Evolutionary conservation across 1,139 yeast species (phyloP).

Genomic region (Torulaspora pretoriensis): DNA sequence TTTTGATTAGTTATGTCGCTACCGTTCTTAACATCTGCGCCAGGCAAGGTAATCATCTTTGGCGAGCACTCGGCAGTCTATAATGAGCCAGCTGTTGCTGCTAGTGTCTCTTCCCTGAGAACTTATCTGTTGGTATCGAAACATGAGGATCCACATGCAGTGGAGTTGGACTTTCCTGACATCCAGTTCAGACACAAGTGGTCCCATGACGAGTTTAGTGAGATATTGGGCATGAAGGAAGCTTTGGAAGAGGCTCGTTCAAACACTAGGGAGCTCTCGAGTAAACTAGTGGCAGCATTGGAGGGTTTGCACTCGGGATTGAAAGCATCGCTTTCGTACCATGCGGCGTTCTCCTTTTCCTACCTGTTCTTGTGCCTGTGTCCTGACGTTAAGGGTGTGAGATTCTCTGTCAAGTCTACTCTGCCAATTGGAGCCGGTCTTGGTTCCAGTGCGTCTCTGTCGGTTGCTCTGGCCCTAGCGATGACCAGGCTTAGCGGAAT

Average conservation of each 20-base stretch:
- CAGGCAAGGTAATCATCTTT: conserved; percentile 92
- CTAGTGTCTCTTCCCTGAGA: conserved; percentile 40
- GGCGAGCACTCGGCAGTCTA: conserved; percentile 98
- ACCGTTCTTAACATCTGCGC: conserved; percentile 82
- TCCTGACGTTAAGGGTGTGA: conserved; percentile 46
- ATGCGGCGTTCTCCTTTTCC: conserved; percentile 83
- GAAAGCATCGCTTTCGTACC: conserved; percentile 57
- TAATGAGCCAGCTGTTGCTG: conserved; percentile 53
- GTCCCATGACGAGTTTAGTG: conserved; percentile 34
- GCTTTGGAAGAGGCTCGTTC: conserved; percentile 14
- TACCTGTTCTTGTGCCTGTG: conserved; percentile 68
- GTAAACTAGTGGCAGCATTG: conserved; percentile 38
- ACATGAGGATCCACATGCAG: conserved; percentile 35
- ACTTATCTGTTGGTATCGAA: conserved; percentile 68
- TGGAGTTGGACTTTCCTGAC: conserved; percentile 79
- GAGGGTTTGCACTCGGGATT: conserved; percentile 40
- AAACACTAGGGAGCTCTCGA: conserved; percentile 46
- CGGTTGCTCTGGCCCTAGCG: conserved; percentile 81
- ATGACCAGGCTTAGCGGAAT: conserved; percentile 61
- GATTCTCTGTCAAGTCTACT: conserved; percentile 70
- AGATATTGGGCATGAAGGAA: conserved; percentile 5
- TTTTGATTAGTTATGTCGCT: conserved; percentile 12
- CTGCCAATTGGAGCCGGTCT: conserved; percentile 96
- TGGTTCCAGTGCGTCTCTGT: conserved; percentile 89
- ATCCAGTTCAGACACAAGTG: conserved; percentile 62